phyloP scores from a whole-genome alignment of 1,139 yeast genomes.

The Candida sanyaensis region DNA sequence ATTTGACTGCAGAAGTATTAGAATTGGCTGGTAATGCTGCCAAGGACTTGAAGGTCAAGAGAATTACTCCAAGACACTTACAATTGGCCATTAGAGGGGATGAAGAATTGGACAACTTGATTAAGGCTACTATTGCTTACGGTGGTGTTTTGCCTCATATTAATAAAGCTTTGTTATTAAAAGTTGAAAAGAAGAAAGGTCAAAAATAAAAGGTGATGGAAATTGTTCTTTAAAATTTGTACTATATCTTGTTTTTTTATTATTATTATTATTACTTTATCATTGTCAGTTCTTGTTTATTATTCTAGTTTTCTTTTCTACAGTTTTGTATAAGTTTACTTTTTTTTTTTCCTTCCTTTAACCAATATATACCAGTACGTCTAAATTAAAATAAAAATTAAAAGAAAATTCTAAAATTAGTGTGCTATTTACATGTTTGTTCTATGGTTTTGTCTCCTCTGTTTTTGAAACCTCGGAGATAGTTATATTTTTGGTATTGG shows the following conservation, averaged over 20 bases:
- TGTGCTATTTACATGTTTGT: neutral
- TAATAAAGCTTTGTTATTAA: conserved; percentile 88
- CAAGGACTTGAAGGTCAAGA: conserved; percentile 94
- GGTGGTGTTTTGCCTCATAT: conserved; percentile 99
- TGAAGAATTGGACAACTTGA: conserved; percentile 94
- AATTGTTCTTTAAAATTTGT: neutral
- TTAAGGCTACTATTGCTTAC: conserved; percentile 96
- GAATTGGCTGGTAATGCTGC: conserved; percentile 99
- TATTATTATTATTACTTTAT: neutral
- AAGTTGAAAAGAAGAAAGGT: conserved; percentile 82
- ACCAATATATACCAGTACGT: neutral
- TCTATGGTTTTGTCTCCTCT: neutral
- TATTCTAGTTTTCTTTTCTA: conserved; percentile 4
- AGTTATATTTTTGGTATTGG: neutral
- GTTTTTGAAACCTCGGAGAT: too few species aligned
- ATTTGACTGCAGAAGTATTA: conserved; percentile 95
- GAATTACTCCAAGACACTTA: conserved; percentile 98
- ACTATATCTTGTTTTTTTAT: conserved; percentile 8
- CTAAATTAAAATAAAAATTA: neutral
- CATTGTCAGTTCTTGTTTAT: neutral
- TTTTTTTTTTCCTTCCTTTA: neutral
- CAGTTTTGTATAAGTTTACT: conserved; percentile 1
- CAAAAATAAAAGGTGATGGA: conserved; percentile 29
- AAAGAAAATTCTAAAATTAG: neutral
- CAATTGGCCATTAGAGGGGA: conserved; percentile 99